Evolutionary conservation across 192 early-diverging fungal genomes (phyloP).

Genomic region (Coemansia sp.): DNA sequence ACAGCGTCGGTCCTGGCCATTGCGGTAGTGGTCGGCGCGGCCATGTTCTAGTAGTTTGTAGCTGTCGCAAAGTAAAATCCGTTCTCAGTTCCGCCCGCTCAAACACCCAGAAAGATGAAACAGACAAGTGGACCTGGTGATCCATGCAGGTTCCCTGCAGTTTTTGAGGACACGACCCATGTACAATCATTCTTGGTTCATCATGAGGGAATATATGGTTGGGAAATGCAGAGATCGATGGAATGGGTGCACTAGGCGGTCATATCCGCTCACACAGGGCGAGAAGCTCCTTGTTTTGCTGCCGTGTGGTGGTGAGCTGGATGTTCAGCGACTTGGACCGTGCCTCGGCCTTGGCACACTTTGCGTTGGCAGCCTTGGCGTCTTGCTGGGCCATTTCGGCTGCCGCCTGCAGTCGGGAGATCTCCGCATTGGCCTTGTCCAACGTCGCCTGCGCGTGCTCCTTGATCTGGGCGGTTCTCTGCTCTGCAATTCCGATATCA

Average conservation of each 20-base stretch:
- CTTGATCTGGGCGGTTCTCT: conserved; percentile 32
- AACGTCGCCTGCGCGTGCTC: conserved; percentile 36
- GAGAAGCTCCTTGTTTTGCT: no score
- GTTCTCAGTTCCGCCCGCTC: no score
- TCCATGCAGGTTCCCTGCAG: no score
- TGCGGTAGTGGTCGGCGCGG: conserved; percentile 25
- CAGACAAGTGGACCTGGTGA: no score
- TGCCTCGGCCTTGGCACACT: conserved; percentile 11
- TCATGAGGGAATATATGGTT: no score
- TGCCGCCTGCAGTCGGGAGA: conserved; percentile 8
- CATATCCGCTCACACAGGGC: no score
- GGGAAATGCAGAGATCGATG: no score
- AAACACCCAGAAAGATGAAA: no score
- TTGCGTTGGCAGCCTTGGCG: background rate
- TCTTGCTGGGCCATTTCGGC: conserved; percentile 1
- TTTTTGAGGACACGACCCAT: no score
- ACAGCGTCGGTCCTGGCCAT: conserved; percentile 35
- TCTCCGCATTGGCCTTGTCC: conserved; percentile 33
- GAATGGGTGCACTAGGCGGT: no score
- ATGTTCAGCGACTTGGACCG: conserved; percentile 23
- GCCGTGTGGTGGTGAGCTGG: conserved; percentile 31
- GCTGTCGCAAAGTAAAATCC: no score
- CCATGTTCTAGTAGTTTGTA: conserved; percentile 28
- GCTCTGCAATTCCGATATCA: conserved; percentile 36
- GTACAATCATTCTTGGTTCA: no score